Base-by-base conservation (phyloP, 768 basidiomycete genomes). In the Fomitopsis pulvina region DNA sequence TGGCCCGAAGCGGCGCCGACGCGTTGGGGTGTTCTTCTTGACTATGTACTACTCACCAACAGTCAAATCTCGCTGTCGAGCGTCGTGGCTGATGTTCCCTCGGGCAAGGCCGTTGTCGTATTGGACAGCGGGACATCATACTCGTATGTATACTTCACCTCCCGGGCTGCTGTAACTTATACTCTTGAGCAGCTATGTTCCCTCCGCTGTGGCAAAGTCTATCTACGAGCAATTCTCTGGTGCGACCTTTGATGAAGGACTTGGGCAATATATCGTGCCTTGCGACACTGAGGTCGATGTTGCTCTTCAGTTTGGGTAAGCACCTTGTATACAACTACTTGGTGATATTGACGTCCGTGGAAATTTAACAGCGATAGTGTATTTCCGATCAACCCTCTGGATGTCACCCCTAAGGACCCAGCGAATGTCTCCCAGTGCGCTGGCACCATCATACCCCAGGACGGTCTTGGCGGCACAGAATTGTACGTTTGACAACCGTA, bases 91-190 rank as follows among this genome's bases (percentile, higher is more conserved):
- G 71, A 69, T 26, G 88, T 77, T 1, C 86, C 88, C 5, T 68
- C 71, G 27, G 80, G 83, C 56, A 81, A 82, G 57, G 87, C 86
- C 5, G 87, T 92, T 41, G 77, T 79, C 21, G 69, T 88, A 27
- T 73, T 92, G 47, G 90, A 92, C 63, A 90, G 79, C 51, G 90
- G 90, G 5, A 83, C 90, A 3, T 88, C 89, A 2, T 89, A 81
- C 63, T 81, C 85, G 83, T 87, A 61, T 51, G 85, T 57, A 6
- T 28, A 2, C 22, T 25, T 51, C 21, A n/a, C 38, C 26, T 22
- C 22, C 12, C 50, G 41, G 30, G 50, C 22, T 21, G 27, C 25
- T 49, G 20, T 20, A 28, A 28, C 40, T 26, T 34, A n/a, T 26
- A 16, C 18, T 37, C 4, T 16, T 41, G 27, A 1, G 2, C 59